phyloP scores from a whole-genome alignment of 2,329 filamentous ascomycete genomes.

The Ascomycota sp. region DNA sequence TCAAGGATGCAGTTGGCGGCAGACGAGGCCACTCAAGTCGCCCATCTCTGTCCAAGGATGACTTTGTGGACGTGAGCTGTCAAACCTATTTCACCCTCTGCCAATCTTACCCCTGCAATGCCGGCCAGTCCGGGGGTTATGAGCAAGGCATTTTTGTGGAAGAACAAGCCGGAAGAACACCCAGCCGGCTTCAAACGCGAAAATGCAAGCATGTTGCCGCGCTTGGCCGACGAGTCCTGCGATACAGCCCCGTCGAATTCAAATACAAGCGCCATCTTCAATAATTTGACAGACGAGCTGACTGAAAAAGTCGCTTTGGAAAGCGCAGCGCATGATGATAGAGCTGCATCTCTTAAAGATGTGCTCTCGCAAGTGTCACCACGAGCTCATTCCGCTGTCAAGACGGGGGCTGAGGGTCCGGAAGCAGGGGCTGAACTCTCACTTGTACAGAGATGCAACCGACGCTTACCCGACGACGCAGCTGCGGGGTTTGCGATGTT shows the following conservation, averaged over 20 bases:
- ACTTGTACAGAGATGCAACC: conserved; percentile 21
- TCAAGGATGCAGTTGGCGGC: conserved; percentile 64
- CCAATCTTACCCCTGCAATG: conserved; percentile 6
- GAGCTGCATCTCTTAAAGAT: no score
- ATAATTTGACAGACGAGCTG: conserved; percentile 7
- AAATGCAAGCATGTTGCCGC: conserved; percentile 9
- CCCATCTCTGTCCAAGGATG: conserved; percentile 31
- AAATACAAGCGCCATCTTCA: no score
- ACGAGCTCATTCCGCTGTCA: conserved; percentile 35
- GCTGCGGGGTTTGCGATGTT: conserved; percentile 19
- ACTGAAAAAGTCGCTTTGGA: conserved; percentile 7
- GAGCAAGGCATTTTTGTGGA: conserved; percentile 39
- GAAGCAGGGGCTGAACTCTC: no score
- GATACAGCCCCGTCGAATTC: conserved; percentile 5
- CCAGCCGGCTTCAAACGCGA: conserved; percentile 18
- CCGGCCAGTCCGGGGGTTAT: conserved; percentile 19
- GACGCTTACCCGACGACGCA: conserved; percentile 42
- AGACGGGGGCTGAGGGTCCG: conserved; percentile 39
- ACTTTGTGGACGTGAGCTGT: conserved; percentile 17
- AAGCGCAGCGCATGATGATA: no score
- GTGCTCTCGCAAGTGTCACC: conserved; percentile 26
- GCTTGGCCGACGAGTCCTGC: conserved; percentile 7
- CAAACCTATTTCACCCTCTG: conserved; percentile 2
- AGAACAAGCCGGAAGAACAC: conserved; percentile 42
- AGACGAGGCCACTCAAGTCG: conserved; percentile 31